These are phyloP conservation scores for Arabidopsis thaliana DNA, from an alignment of 345 rosid genomes.

Conservation along the genomic window TAIR10.1 NC_003070.9:26222001-26222500, in stretches of 20 bases:
- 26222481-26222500: conserved; percentile 54
- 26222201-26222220: not conserved
- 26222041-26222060: conserved; percentile 41
- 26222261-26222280: conserved; percentile 28
- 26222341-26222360: conserved; percentile 28
- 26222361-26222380: conserved; percentile 4
- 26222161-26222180: not conserved
- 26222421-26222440: conserved; percentile 28
- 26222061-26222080: conserved; percentile 37
- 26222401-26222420: conserved; percentile 37
- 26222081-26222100: conserved; percentile 10
- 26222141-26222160: conserved; percentile 4
- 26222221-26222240: conserved; percentile 2
- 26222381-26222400: conserved; percentile 21
- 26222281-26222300: conserved; percentile 23
- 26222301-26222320: conserved; percentile 3
- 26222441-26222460: conserved; percentile 37
- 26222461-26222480: conserved; percentile 52
- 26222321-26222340: conserved; percentile 35
- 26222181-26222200: conserved; percentile 14
- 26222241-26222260: not conserved
- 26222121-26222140: not conserved
- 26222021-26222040: conserved; percentile 33
- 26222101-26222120: conserved; percentile 15
- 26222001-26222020: conserved; percentile 18